Conservation (phyloP, 495 filamentous ascomycete species). For the Umbilicaria muhlenbergii region DNA sequence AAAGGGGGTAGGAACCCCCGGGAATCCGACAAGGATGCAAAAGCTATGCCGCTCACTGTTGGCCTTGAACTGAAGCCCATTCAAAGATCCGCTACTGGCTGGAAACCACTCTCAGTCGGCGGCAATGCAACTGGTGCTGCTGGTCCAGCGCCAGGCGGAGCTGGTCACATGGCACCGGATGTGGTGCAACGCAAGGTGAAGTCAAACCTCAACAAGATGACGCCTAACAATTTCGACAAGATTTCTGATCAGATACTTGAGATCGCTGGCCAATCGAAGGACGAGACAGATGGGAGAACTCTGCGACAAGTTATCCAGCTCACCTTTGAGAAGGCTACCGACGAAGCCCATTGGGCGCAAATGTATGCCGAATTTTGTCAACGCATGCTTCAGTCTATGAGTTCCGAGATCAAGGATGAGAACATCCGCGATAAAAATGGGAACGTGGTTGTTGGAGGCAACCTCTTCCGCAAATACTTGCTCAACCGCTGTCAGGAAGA, state of each 20-base stretch:
- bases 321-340: constrained; percentile 96
- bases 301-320: constrained; percentile 96
- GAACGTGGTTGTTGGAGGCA: constrained; percentile 78
- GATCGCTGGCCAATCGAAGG: constrained; percentile 88
- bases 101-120: constrained; percentile 73
- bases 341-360: constrained; percentile 95
- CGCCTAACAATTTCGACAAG: constrained; percentile 94
- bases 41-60: constrained; percentile 78
- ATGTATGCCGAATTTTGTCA: constrained; percentile 99
- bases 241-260: constrained; percentile 85
- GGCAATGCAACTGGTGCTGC: constrained; percentile 25
- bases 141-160: constrained; percentile 37
- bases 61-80: constrained; percentile 71
- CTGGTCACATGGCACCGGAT: constrained; percentile 63
- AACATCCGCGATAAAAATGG: constrained; percentile 74
- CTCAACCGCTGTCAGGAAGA: constrained; percentile 98
- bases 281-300: constrained; percentile 86
- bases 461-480: constrained; percentile 93
- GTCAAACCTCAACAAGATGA: constrained; percentile 98
- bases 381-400: constrained; percentile 92
- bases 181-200: constrained; percentile 98
- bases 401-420: constrained; percentile 87
- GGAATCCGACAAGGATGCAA: constrained; percentile 39
- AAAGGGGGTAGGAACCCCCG: constrained; percentile 30
- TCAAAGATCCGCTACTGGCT: constrained; percentile 50